Evolutionary conservation across 139 green algal genomes (phyloP), one percentile per base, ranked within the genome.

Genomic region (Micromonas pusilla): DNA sequence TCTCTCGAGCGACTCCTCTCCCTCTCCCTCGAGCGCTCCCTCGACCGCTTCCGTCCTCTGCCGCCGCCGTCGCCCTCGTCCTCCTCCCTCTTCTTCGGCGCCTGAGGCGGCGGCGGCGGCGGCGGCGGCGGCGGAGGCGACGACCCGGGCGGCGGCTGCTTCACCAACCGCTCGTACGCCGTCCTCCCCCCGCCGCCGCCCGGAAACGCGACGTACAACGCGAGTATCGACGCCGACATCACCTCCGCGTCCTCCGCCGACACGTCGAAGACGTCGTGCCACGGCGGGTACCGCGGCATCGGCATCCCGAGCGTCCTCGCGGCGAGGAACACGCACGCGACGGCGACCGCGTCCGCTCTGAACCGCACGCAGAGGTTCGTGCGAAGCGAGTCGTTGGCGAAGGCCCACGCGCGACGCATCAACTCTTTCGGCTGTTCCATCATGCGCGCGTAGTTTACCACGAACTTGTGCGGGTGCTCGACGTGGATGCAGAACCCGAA

Each of bases 311-410:
- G 70, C 9, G 85, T 83, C 9, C 94, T 77, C 0, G 92, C 90
- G 1, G 91, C 91, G 0, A 91, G 80, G 79, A 94, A 97, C 71
- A 98, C 94, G 32, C 90, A 85, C 26, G 88, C 94, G 52, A 89
- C 96, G 1, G 94, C 93, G 6, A 98, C 84, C 3, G 88, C 83
- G 66, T 95, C 85, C 33, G 85, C 77, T 60, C 89, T 92, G 83
- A 91, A 93, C 9, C 88, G 86, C 38, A 98, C 88, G 76, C 94
- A 97, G 31, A 97, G 85, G 2, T 88, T 90, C 9, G 93, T 96
- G n/a, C 89, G 81, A 62, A 94, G 68, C 1, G 26, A 38, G 37
- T 80, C 74, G 63, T 80, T 80, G 2, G 30, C 37, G n/a, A 62
- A 21, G 1, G 13, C n/a, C 74, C 60, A 72, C 63, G 74, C 74